Evolutionary conservation across 129 eudicot genomes (phyloP).

Genomic region (Flaveria linearis): DNA sequence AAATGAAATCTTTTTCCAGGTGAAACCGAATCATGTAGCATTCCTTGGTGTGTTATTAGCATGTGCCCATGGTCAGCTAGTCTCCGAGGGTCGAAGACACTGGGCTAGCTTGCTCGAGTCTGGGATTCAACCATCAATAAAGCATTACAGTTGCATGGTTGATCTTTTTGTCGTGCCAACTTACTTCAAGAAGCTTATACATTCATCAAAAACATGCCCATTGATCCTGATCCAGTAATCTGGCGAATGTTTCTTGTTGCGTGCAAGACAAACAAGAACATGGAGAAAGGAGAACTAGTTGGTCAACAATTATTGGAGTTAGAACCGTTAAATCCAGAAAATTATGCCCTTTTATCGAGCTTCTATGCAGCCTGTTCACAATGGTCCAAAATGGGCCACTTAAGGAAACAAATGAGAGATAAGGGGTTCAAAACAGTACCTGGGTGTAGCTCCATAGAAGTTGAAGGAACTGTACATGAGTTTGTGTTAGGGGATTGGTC

Average conservation of each 20-base stretch:
- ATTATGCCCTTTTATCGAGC: constrained; percentile 57
- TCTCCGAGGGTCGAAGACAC: constrained; percentile 47
- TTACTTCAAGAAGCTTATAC: constrained; percentile 43
- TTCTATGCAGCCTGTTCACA: constrained; percentile 49
- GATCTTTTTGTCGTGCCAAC: constrained; percentile 60
- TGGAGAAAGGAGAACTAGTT: constrained; percentile 45
- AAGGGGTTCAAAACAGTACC: constrained; percentile 50
- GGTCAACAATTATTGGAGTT: constrained; percentile 45
- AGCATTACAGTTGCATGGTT: constrained; percentile 73
- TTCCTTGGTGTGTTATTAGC: constrained; percentile 57
- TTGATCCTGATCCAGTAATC: constrained; percentile 57
- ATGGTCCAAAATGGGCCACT: constrained; percentile 57
- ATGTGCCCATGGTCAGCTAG: constrained; percentile 62
- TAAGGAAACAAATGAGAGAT: constrained; percentile 54
- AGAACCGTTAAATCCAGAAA: constrained; percentile 61
- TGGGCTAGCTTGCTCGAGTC: constrained; percentile 56
- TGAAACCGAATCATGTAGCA: constrained; percentile 61
- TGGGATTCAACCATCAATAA: constrained; percentile 55
- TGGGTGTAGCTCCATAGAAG: constrained; percentile 69
- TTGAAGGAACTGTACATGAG: constrained; percentile 57
- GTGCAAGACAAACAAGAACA: constrained; percentile 51
- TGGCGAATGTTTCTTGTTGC: constrained; percentile 55
- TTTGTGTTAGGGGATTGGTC: constrained; percentile 59
- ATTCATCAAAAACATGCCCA: constrained; percentile 50
- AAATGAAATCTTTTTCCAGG: constrained; percentile 39